These are phyloP conservation scores for Wickerhamiella azyma DNA, from an alignment of 805 yeast genomes.

Conservation along the genomic window DNA sequence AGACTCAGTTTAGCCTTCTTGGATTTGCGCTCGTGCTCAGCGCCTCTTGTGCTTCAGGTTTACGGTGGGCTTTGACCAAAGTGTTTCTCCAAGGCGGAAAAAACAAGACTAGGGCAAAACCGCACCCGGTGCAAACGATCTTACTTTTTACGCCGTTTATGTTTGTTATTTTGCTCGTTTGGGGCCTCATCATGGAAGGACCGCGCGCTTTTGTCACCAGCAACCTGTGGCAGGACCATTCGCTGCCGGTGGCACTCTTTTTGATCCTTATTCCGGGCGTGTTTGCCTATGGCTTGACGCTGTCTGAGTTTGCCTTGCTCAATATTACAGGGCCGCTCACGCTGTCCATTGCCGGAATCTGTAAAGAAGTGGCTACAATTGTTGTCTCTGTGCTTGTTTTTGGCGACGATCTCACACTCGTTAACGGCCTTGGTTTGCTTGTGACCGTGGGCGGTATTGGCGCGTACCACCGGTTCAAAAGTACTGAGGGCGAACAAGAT, in stretches of 20 bases:
- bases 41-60: constrained; percentile 73
- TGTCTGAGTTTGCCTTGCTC: constrained; percentile 65
- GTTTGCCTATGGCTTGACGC: constrained; percentile 78
- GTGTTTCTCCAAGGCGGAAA: constrained; percentile 47
- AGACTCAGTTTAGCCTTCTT: constrained; percentile 26
- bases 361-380: constrained; percentile 82
- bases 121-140: constrained; percentile 69
- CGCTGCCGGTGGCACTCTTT: constrained; percentile 39
- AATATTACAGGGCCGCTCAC: constrained; percentile 76
- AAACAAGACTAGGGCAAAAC: constrained; percentile 12
- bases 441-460: constrained; percentile 66
- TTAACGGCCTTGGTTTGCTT: constrained; percentile 61
- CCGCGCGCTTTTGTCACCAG: constrained; percentile 37
- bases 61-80: constrained; percentile 93
- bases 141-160: constrained; percentile 75
- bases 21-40: constrained; percentile 66
- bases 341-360: constrained; percentile 78
- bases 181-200: constrained; percentile 64
- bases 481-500: constrained; percentile 31
- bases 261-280: constrained; percentile 70
- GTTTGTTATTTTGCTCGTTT: constrained; percentile 44
- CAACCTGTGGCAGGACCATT: constrained; percentile 52
- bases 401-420: constrained; percentile 52
- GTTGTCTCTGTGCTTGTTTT: constrained; percentile 52
- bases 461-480: constrained; percentile 51